Evolutionary conservation across 192 early-diverging fungal genomes (phyloP).

Genomic region (Podochytrium sp.): DNA sequence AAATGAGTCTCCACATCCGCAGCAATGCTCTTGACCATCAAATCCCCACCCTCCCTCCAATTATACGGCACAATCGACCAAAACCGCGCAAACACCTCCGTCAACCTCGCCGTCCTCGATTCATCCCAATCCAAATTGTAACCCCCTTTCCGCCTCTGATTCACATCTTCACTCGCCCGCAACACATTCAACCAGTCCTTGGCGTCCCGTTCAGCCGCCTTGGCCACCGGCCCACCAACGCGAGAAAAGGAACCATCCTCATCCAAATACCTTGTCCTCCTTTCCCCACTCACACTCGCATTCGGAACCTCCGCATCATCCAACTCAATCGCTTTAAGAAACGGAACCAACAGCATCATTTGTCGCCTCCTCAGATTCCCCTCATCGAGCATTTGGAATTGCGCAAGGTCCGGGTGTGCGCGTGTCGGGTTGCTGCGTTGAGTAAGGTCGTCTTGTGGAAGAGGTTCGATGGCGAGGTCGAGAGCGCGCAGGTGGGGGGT

Average conservation of each 20-base stretch:
- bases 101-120: constrained; percentile 12
- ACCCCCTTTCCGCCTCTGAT: neutral
- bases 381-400: constrained; percentile 19
- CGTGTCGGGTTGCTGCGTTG: neutral
- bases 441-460: constrained; percentile 3
- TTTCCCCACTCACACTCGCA: neutral
- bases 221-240: neutral
- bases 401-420: constrained; percentile 9
- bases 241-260: constrained; percentile 10
- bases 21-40: constrained; percentile 16
- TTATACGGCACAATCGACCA: constrained; percentile 21
- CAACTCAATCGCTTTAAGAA: constrained; percentile 24
- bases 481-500: constrained; percentile 15
- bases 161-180: constrained; percentile 14
- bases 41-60: constrained; percentile 27
- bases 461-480: constrained; percentile 19
- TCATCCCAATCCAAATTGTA: constrained; percentile 13
- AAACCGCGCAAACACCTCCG: constrained; percentile 24
- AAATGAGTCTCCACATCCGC: constrained; percentile 18
- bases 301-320: constrained; percentile 7
- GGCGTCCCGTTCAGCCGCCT: constrained; percentile 16
- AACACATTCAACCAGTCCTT: constrained; percentile 30
- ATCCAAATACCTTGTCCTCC: constrained; percentile 12
- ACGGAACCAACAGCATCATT: constrained; percentile 26
- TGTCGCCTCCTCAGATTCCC: constrained; percentile 19